Conservation (phyloP, 2,329 filamentous ascomycete species). For the Penicillium oxalicum region DNA sequence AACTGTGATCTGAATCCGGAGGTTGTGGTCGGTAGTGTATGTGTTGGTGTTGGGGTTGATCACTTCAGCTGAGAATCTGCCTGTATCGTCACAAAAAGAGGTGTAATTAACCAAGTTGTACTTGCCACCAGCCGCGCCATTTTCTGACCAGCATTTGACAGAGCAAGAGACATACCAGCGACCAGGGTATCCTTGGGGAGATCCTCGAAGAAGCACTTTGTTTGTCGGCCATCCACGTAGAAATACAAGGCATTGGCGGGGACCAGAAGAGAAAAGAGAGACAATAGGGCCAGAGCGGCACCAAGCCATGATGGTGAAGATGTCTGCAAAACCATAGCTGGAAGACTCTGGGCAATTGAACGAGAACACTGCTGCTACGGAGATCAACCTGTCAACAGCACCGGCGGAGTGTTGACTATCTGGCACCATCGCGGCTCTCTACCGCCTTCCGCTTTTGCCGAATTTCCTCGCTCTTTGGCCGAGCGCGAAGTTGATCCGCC, state of each 20-base stretch:
- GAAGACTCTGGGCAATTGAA: slow-evolving; percentile 9
- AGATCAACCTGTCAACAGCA: slow-evolving; percentile 5
- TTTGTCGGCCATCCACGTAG: slow-evolving; percentile 77
- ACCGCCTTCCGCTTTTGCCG: slow-evolving; percentile 19
- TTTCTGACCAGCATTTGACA: background rate
- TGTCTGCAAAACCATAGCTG: slow-evolving; percentile 33
- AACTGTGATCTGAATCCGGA: slow-evolving; percentile 85
- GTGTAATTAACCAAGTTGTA: background rate
- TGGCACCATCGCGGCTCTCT: slow-evolving; percentile 17
- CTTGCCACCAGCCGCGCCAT: background rate
- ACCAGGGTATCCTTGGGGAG: slow-evolving; percentile 95
- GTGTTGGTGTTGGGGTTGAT: slow-evolving; percentile 63
- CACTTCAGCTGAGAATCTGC: slow-evolving; percentile 82
- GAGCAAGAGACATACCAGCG: slow-evolving; percentile 57
- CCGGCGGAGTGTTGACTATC: slow-evolving; percentile 20
- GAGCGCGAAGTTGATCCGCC: slow-evolving; percentile 17
- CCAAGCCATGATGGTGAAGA: slow-evolving; percentile 36
- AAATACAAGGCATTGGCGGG: slow-evolving; percentile 85
- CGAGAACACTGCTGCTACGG: slow-evolving; percentile 7
- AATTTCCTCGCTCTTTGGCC: slow-evolving; percentile 21
- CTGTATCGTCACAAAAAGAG: slow-evolving; percentile 31
- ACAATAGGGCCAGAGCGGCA: slow-evolving; percentile 54
- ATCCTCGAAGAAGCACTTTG: slow-evolving; percentile 98
- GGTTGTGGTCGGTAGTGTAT: slow-evolving; percentile 67
- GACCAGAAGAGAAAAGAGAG: slow-evolving; percentile 55